Conservation (phyloP, 176 grass and related monocot genomes). For the Lolium multiflorum region DNA sequence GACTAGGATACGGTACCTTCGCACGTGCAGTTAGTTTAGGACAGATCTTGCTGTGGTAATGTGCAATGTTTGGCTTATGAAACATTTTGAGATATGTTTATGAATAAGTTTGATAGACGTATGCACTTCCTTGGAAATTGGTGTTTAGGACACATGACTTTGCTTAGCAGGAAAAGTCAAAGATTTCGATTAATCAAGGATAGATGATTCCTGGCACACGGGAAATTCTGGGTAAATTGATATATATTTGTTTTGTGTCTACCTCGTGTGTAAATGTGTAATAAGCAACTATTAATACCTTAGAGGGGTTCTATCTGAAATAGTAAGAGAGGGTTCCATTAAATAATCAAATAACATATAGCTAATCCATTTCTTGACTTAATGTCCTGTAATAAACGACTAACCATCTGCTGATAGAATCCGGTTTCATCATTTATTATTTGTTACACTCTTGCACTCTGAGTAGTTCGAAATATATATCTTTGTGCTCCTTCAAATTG, state of each 20-base stretch:
- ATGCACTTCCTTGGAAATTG: background rate
- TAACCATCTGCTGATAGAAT: background rate
- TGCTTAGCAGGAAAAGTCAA: background rate
- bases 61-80: background rate
- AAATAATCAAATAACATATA: background rate
- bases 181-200: background rate
- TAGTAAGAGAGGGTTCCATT: background rate
- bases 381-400: background rate
- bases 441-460: background rate
- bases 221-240: background rate
- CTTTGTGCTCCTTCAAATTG: constrained; percentile 18
- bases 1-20: background rate
- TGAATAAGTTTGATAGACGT: background rate
- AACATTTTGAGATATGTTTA: background rate
- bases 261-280: background rate
- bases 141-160: background rate
- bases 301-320: background rate
- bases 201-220: background rate
- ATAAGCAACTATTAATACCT: background rate
- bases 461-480: background rate
- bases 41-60: background rate
- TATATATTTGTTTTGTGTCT: background rate
- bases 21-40: background rate
- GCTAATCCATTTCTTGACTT: no score
- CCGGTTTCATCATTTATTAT: background rate